Evolutionary conservation across 2,329 filamentous ascomycete genomes (phyloP).

Genomic region (Leptosphaerulina australis): DNA sequence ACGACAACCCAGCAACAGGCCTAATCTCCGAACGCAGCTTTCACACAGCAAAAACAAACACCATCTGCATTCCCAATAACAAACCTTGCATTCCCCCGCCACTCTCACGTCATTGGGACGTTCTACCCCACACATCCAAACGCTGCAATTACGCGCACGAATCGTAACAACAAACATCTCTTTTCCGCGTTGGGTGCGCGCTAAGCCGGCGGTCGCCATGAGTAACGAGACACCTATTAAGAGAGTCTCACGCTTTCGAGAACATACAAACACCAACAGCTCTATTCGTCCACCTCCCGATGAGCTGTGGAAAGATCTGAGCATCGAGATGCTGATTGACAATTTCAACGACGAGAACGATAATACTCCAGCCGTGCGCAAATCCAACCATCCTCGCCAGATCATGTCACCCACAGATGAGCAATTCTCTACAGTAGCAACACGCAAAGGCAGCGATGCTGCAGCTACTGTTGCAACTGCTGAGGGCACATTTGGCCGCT

Average conservation of each 20-base stretch:
- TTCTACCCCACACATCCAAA: background rate
- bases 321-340: slow-evolving; percentile 33
- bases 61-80: background rate
- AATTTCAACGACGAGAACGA: slow-evolving; percentile 34
- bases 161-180: background rate
- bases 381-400: background rate
- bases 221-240: slow-evolving; percentile 29
- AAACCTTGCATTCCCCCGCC: background rate
- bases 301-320: slow-evolving; percentile 37
- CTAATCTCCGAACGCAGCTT: background rate
- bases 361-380: slow-evolving; percentile 19
- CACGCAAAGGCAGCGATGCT: slow-evolving; percentile 6
- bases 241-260: slow-evolving; percentile 37
- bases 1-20: slow-evolving; percentile 5
- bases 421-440: background rate
- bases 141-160: slow-evolving; percentile 1
- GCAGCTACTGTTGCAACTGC: slow-evolving; percentile 9
- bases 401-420: slow-evolving; percentile 1
- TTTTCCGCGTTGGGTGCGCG: background rate
- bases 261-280: slow-evolving; percentile 40
- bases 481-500: slow-evolving; percentile 37
- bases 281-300: slow-evolving; percentile 41
- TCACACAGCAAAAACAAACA: slow-evolving; percentile 9
- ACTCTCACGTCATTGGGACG: slow-evolving; percentile 9
- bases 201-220: slow-evolving; percentile 3